Evolutionary conservation across 2,329 filamentous ascomycete genomes (phyloP).

Genomic region (Paecilomyces sp.): DNA sequence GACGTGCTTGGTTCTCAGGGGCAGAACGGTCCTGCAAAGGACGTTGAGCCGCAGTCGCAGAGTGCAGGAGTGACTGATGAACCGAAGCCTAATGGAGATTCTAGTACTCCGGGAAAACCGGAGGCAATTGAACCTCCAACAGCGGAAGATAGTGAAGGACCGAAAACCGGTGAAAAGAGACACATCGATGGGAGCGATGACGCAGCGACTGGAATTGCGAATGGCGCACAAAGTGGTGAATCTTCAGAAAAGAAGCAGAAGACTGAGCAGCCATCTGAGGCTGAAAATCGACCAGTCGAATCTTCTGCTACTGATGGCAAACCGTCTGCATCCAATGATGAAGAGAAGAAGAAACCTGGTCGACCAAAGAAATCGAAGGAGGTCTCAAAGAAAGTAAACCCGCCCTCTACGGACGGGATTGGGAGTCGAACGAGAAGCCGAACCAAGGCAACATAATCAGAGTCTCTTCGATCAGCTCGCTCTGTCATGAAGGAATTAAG

Average conservation of each 20-base stretch:
- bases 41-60: background rate
- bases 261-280: slow-evolving; percentile 10
- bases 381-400: slow-evolving; percentile 16
- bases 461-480: background rate
- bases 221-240: slow-evolving; percentile 10
- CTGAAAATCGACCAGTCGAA: slow-evolving; percentile 9
- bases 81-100: background rate
- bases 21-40: background rate
- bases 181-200: slow-evolving; percentile 10
- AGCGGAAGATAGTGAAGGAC: background rate
- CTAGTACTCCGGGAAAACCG: background rate
- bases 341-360: slow-evolving; percentile 20
- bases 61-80: background rate
- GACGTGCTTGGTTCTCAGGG: background rate
- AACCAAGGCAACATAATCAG: slow-evolving; percentile 17
- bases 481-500: background rate
- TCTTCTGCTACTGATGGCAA: slow-evolving; percentile 1
- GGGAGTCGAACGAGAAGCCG: slow-evolving; percentile 33
- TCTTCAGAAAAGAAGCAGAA: slow-evolving; percentile 30
- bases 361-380: slow-evolving; percentile 26
- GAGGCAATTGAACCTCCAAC: background rate
- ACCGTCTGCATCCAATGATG: slow-evolving; percentile 7
- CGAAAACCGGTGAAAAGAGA: slow-evolving; percentile 17
- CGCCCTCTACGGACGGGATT: slow-evolving; percentile 20
- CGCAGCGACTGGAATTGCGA: slow-evolving; percentile 4